Evolutionary conservation across 495 filamentous ascomycete species (phyloP).

Genomic region (Trichocladium uniseriatum): DNA sequence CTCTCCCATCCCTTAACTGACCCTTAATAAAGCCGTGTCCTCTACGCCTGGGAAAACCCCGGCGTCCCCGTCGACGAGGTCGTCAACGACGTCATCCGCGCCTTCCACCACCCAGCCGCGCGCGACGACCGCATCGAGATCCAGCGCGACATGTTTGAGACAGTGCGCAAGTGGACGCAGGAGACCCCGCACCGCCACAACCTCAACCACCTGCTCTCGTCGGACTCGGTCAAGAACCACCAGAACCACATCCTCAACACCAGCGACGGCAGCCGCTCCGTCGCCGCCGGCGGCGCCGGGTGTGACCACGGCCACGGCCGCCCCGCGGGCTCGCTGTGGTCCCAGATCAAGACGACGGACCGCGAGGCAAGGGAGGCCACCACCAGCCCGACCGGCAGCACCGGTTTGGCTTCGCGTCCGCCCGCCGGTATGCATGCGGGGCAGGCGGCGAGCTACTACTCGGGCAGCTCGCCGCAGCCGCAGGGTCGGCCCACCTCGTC

Average conservation of each 20-base stretch:
- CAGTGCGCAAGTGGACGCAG: slow-evolving; percentile 67
- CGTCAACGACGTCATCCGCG: slow-evolving; percentile 60
- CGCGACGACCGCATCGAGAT: slow-evolving; percentile 63
- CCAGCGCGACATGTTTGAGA: slow-evolving; percentile 77
- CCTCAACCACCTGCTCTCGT: slow-evolving; percentile 61
- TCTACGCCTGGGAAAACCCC: slow-evolving; percentile 86
- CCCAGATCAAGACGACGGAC: slow-evolving; percentile 32
- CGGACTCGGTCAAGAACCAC: slow-evolving; percentile 70
- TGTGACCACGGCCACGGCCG: slow-evolving; percentile 41
- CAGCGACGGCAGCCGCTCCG: slow-evolving; percentile 5
- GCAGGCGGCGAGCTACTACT: too few relatives aligned
- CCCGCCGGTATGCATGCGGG: too few relatives aligned
- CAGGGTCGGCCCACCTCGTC: too few relatives aligned
- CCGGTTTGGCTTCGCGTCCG: too few relatives aligned
- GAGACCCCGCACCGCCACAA: slow-evolving; percentile 52
- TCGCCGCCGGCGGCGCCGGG: slow-evolving; percentile 32
- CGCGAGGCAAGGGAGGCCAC: neutral
- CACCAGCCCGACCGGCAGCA: neutral
- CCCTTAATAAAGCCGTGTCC: slow-evolving; percentile 45
- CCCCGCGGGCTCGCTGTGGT: slow-evolving; percentile 42
- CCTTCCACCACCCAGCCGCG: slow-evolving; percentile 84
- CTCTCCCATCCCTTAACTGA: neutral
- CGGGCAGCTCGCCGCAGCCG: too few relatives aligned
- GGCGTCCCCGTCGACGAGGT: slow-evolving; percentile 71
- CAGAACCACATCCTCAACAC: slow-evolving; percentile 54